Percentiles rank a stretch among this genome's conserved stretches.
phyloP scores from a whole-genome alignment of 2,329 filamentous ascomycete species.

The Curvularia eragrostidis region DNA sequence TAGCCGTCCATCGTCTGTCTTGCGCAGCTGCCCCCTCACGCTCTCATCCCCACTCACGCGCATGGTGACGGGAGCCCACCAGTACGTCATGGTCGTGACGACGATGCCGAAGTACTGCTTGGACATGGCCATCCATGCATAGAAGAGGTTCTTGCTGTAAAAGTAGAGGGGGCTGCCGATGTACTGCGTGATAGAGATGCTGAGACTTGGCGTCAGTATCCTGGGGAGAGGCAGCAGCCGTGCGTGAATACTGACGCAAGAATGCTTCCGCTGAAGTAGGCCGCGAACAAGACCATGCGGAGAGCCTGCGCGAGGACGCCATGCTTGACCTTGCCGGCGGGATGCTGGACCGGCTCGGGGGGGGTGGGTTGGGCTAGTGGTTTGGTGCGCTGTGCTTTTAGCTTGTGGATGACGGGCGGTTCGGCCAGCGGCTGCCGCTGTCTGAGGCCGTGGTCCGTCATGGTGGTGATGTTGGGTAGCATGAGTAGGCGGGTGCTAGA shows the following conservation, averaged over 20 bases:
- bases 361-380: slow-evolving; percentile 8
- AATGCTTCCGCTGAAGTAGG: slow-evolving; percentile 56
- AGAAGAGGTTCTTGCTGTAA: slow-evolving; percentile 75
- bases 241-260: slow-evolving; percentile 44
- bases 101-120: slow-evolving; percentile 82
- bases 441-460: slow-evolving; percentile 40
- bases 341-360: slow-evolving; percentile 31
- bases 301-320: slow-evolving; percentile 52
- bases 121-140: slow-evolving; percentile 85
- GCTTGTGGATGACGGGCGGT: slow-evolving; percentile 27
- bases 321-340: slow-evolving; percentile 52
- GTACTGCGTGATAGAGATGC: slow-evolving; percentile 69
- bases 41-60: slow-evolving; percentile 83
- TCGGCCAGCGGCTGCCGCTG: slow-evolving; percentile 42
- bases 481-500: slow-evolving; percentile 4
- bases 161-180: slow-evolving; percentile 77
- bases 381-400: slow-evolving; percentile 21
- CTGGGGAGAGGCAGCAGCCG: slow-evolving; percentile 19
- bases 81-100: slow-evolving; percentile 79
- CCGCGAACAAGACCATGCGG: slow-evolving; percentile 53
- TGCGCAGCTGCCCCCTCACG: slow-evolving; percentile 74
- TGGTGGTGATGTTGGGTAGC: slow-evolving; percentile 23
- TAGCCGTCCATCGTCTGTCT: slow-evolving; percentile 72
- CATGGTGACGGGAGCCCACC: slow-evolving; percentile 82
- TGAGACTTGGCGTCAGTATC: slow-evolving; percentile 39